Base-by-base conservation (phyloP, 2,329 filamentous ascomycete genomes). In the Bipolaris victoriae region DNA sequence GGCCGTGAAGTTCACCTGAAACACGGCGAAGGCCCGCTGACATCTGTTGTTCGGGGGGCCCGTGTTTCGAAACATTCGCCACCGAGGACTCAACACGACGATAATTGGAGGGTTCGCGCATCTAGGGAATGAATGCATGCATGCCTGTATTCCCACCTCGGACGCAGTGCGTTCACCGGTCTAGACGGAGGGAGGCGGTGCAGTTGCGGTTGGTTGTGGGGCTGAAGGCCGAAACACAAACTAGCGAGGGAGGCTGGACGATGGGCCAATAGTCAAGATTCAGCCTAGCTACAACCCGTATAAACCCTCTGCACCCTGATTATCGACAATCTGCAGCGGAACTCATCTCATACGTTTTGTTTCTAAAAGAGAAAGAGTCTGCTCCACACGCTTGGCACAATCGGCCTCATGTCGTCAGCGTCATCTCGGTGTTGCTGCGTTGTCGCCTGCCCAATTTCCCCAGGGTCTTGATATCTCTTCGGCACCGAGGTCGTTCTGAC, bases 1-100 rank as follows among this genome's bases (percentile, higher is more conserved):
- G 66, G 52, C 62, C 62, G 52, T 48, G 58, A 59, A 64, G 55
- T 69, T 69, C 66, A 68, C 68, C 68, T 69, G 67, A 71, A 71
- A 65, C 68, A 43, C 41, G 36, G 33, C 35, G 44, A 49, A 45
- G 29, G 24, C 55, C 29, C 44, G 48, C 52, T 53, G 49, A 29
- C 57, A 48, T 51, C 55, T 46, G 54, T 62, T 63, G 62, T 47
- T 54, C 39, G 46, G 52, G 49, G 48, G 48, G 40, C 59, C 44
- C 44, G 62, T 63, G 68, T 69, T 68, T 69, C 65, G 64, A 66
- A 55, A 49, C 50, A 22, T 36, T 41, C 57, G 48, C 54, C 58
- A 47, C 44, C 53, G 18, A 57, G 50, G 55, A 57, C 58, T 44
- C 55, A 31, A 46, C 45, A 51, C 52, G 49, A 43, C 46, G 44